Percentiles rank a stretch among this genome's conserved stretches.
Conservation (phyloP, 1,284 basidiomycete genomes). For the Serendipita sp. region DNA sequence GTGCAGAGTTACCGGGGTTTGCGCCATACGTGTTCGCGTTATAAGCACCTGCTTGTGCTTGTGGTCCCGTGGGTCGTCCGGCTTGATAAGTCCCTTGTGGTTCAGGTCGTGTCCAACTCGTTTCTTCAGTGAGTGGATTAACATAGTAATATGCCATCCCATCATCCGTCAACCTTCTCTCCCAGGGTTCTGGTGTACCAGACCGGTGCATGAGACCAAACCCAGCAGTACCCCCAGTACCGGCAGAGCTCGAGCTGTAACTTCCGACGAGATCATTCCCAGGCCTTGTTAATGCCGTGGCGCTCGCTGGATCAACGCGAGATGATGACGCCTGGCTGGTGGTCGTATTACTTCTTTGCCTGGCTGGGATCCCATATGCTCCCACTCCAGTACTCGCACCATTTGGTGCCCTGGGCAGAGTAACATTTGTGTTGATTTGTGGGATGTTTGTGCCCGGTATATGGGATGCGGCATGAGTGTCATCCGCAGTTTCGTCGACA, state of each 20-base stretch:
- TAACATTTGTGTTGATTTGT: background rate
- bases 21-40: background rate
- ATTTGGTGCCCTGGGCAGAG: background rate
- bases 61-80: background rate
- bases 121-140: constrained; percentile 56
- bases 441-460: background rate
- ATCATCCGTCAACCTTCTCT: constrained; percentile 66
- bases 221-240: constrained; percentile 4
- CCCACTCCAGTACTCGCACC: background rate
- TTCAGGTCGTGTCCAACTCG: constrained; percentile 50
- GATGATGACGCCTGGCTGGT: constrained; percentile 2
- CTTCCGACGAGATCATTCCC: constrained; percentile 8
- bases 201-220: constrained; percentile 27
- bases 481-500: constrained; percentile 43
- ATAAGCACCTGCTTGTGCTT: background rate
- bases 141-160: constrained; percentile 70
- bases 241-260: constrained; percentile 8
- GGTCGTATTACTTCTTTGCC: background rate
- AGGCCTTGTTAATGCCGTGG: background rate
- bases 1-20: background rate
- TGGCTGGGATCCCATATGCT: background rate
- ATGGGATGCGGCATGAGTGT: constrained; percentile 19
- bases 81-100: constrained; percentile 12
- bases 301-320: background rate
- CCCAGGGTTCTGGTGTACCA: constrained; percentile 65